phyloP scores from a whole-genome alignment of 345 rosid species.

The Psidium guajava region DNA sequence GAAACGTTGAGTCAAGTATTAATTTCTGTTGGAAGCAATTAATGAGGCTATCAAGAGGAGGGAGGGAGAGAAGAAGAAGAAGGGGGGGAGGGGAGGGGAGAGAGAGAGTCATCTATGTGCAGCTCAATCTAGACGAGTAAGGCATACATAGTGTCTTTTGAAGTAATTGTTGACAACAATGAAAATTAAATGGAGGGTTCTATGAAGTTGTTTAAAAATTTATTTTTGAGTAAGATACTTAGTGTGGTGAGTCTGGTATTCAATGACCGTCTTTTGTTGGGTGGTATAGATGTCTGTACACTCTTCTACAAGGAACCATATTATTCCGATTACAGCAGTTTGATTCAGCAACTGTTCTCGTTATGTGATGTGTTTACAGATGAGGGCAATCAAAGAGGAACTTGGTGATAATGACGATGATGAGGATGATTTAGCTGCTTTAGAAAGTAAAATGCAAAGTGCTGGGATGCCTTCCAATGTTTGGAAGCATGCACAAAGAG shows the following conservation, averaged over 20 bases:
- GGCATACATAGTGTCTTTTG: neutral
- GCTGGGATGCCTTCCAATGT: constrained; percentile 92
- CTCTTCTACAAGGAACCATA: neutral
- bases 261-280: neutral
- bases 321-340: neutral
- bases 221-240: neutral
- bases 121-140: neutral
- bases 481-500: constrained; percentile 98
- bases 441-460: constrained; percentile 95
- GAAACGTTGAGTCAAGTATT: neutral
- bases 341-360: constrained; percentile 1
- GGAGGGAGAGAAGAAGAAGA: neutral
- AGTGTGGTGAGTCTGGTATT: neutral
- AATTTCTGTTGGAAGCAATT: neutral
- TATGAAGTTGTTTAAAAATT: neutral
- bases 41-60: neutral
- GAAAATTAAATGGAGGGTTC: neutral
- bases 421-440: constrained; percentile 92
- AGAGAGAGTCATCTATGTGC: neutral
- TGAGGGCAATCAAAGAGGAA: constrained; percentile 99
- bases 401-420: constrained; percentile 98
- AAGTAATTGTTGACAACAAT: neutral
- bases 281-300: neutral
- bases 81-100: no score
- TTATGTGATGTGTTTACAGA: constrained; percentile 29